phyloP scores from a whole-genome alignment of 164 flowering plant genomes.

The Vitis cinerea region DNA sequence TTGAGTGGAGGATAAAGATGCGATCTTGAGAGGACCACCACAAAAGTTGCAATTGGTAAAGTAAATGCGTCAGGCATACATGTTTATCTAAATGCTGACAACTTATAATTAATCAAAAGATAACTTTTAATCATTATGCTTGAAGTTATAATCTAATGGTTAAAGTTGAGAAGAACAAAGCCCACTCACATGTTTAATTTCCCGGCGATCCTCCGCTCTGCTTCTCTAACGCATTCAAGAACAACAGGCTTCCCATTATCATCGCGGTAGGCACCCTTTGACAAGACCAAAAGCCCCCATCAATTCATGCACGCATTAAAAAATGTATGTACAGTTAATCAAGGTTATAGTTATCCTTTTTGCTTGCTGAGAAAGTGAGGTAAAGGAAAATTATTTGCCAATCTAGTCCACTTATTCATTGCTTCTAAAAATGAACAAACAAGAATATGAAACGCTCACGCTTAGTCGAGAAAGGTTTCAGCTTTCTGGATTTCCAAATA shows the following conservation, averaged over 20 bases:
- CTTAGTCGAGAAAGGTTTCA: too few species aligned
- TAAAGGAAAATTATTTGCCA: background rate
- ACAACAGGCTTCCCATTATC: constrained; percentile 96
- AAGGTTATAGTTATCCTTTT: background rate
- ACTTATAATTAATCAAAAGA: background rate
- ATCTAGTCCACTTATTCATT: too few species aligned
- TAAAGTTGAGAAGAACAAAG: background rate
- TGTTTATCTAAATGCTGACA: too few species aligned
- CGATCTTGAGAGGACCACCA: constrained; percentile 13
- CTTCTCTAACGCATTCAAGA: constrained; percentile 90
- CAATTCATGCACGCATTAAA: background rate
- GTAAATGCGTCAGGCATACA: background rate
- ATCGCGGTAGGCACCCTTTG: constrained; percentile 93
- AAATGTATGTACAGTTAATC: background rate
- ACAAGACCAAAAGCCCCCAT: background rate
- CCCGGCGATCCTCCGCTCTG: constrained; percentile 86
- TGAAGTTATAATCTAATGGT: background rate
- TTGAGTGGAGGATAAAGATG: constrained; percentile 9
- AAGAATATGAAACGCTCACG: background rate
- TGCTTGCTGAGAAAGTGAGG: background rate
- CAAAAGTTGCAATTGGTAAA: constrained; percentile 11
- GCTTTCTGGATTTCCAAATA: too few species aligned
- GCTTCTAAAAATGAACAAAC: background rate
- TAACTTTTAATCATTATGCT: too few species aligned
- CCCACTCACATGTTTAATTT: constrained; percentile 68